Conservation (phyloP, 2,329 filamentous ascomycete genomes). For the Pseudogymnoascus sp. region DNA sequence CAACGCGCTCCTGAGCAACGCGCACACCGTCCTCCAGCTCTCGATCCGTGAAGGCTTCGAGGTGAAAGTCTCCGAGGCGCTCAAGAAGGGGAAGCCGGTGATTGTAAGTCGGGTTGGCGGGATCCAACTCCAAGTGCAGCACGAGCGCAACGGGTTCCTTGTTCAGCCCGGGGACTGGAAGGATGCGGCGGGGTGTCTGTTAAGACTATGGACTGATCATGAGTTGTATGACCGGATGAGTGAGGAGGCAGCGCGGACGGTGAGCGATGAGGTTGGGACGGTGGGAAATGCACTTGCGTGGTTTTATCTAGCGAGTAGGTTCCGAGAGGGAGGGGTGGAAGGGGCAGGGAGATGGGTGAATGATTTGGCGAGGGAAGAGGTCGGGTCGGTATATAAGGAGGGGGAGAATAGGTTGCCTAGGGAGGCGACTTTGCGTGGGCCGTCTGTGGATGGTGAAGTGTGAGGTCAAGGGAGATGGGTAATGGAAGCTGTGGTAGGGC, state of each 20-base stretch:
- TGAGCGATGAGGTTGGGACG: conserved; percentile 76
- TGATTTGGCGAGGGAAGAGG: conserved; percentile 62
- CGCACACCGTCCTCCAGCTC: conserved; percentile 68
- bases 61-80: conserved; percentile 76
- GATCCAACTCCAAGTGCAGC: conserved; percentile 69
- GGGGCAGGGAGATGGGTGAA: conserved; percentile 61
- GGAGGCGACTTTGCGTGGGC: not conserved
- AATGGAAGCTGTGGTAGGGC: not conserved
- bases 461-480: not conserved
- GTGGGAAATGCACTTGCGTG: conserved; percentile 70
- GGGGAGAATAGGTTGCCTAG: conserved; percentile 54
- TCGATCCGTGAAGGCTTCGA: conserved; percentile 79
- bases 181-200: conserved; percentile 59
- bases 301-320: conserved; percentile 68
- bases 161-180: conserved; percentile 64
- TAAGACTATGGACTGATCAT: conserved; percentile 58
- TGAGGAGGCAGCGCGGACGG: conserved; percentile 53
- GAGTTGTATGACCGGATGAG: conserved; percentile 61
- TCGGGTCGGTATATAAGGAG: conserved; percentile 49
- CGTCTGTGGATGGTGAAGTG: not conserved
- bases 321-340: conserved; percentile 47
- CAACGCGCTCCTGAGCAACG: conserved; percentile 66
- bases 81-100: conserved; percentile 72
- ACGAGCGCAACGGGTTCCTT: conserved; percentile 65
- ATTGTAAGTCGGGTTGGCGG: conserved; percentile 72